Percentiles rank a stretch among this genome's conserved stretches.
Conservation (phyloP, 2,329 filamentous ascomycete species). For the Fusarium brevicatenulatum region DNA sequence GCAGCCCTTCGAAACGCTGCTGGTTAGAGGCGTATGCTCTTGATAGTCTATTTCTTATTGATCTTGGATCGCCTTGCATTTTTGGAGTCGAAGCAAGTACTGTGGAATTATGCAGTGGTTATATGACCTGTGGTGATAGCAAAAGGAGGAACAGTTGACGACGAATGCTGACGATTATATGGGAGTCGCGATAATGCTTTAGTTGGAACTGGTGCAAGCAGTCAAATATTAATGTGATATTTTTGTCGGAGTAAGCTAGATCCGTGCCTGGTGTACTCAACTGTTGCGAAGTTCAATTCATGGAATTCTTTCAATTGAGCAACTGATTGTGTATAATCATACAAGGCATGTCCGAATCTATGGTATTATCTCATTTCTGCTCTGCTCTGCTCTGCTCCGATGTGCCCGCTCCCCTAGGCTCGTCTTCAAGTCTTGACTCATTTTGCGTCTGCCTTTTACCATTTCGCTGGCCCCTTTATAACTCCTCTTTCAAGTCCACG, state of each 20-base stretch:
- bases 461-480: conserved; percentile 36
- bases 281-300: background rate
- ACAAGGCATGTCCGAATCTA: conserved; percentile 33
- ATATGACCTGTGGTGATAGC: background rate
- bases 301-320: background rate
- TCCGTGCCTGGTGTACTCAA: background rate
- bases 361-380: conserved; percentile 36
- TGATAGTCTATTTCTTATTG: background rate
- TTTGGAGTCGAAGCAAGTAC: background rate
- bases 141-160: background rate
- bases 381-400: too few relatives aligned
- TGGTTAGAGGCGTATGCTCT: conserved; percentile 44
- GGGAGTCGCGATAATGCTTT: background rate
- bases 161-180: background rate
- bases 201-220: background rate
- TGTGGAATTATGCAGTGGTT: background rate
- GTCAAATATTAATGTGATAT: background rate
- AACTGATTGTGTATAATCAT: conserved; percentile 23
- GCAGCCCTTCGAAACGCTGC: conserved; percentile 62
- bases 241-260: background rate
- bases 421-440: conserved; percentile 1
- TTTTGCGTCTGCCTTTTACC: conserved; percentile 30
- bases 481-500: conserved; percentile 34
- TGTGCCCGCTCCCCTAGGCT: too few relatives aligned
- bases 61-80: background rate